Base-by-base conservation (phyloP, 805 yeast genomes). In the Saturnispora sekii region DNA sequence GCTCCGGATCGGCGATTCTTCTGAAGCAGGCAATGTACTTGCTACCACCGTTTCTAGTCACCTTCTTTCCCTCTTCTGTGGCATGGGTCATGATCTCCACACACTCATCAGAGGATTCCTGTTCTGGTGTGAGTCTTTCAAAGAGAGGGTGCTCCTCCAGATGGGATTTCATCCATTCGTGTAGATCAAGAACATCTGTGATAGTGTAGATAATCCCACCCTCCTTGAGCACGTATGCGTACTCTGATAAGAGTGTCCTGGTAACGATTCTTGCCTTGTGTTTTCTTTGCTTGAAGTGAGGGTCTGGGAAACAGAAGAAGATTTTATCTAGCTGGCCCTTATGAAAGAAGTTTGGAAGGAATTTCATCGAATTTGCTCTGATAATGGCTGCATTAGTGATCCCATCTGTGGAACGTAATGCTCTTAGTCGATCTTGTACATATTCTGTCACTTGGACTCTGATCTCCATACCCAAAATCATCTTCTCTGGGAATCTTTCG, bases 281-380 rank as follows among this genome's bases (percentile, higher is more conserved):
- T 61, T 93, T 93, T 59, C 97, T 74, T 64, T 87, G 95, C 62
- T 93, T 93, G 72, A 93, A 93, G 64, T 93, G 98, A 7, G 98
- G 98, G 64, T 93, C 98, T n/a, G 98, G 98, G 74, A 93, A 93
- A 63, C 98, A 93, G 69, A 93, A 93, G 67, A 93, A 93, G 76
- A 93, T 85, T 69, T 90, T 93, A 31, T 81, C 77, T 42, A 89
- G 67, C 61, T 88, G 97, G 6, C 79, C 79, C 62, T 82, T 82
- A 47, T 72, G 69, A 67, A 93, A 93, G 63, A 93, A 93, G 62
- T 93, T 93, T 17, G 98, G 97, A 50, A 88, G 66, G 59, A 93
- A 93, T 64, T 93, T 93, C 98, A 93, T 93, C 32, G 97, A 93
- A 60, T 93, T 93, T 15, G 94, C 97, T 61, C 98, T 74, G 43